Evolutionary conservation across 2,329 filamentous ascomycete genomes (phyloP).

Genomic region (Epichloe coenophiala): DNA sequence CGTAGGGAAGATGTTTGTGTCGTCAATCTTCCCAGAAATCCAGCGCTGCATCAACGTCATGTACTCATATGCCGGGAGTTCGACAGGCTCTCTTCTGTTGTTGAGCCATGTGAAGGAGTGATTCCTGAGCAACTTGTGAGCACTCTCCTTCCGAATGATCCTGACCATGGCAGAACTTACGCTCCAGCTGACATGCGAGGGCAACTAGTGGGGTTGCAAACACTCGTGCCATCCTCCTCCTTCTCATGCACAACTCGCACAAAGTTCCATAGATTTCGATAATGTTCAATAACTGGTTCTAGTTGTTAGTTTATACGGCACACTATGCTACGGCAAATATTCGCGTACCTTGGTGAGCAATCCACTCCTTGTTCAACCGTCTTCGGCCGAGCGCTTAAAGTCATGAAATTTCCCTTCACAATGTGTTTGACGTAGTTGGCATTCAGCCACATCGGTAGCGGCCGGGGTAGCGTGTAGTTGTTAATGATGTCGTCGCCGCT

Average conservation of each 20-base stretch:
- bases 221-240: slow-evolving; percentile 60
- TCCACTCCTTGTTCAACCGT: slow-evolving; percentile 93
- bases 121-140: slow-evolving; percentile 36
- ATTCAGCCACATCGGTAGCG: slow-evolving; percentile 62
- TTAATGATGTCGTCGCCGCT: slow-evolving; percentile 42
- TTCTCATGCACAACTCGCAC: slow-evolving; percentile 78
- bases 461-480: slow-evolving; percentile 51
- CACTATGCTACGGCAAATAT: not conserved
- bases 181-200: slow-evolving; percentile 88
- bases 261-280: slow-evolving; percentile 78
- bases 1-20: slow-evolving; percentile 80
- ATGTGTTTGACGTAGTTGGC: slow-evolving; percentile 69
- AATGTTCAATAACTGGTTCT: slow-evolving; percentile 75
- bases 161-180: slow-evolving; percentile 41
- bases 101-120: slow-evolving; percentile 97
- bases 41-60: slow-evolving; percentile 93
- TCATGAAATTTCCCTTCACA: slow-evolving; percentile 96
- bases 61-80: slow-evolving; percentile 85
- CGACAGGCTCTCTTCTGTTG: slow-evolving; percentile 71
- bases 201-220: slow-evolving; percentile 75
- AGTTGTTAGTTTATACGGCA: not conserved
- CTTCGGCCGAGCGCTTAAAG: slow-evolving; percentile 80
- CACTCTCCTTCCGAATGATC: not conserved
- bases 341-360: slow-evolving; percentile 75
- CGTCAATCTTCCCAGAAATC: slow-evolving; percentile 92